These are phyloP conservation scores for Suhomyces canberraensis DNA, from an alignment of 805 yeast genomes.

Conservation along the genomic window DNA sequence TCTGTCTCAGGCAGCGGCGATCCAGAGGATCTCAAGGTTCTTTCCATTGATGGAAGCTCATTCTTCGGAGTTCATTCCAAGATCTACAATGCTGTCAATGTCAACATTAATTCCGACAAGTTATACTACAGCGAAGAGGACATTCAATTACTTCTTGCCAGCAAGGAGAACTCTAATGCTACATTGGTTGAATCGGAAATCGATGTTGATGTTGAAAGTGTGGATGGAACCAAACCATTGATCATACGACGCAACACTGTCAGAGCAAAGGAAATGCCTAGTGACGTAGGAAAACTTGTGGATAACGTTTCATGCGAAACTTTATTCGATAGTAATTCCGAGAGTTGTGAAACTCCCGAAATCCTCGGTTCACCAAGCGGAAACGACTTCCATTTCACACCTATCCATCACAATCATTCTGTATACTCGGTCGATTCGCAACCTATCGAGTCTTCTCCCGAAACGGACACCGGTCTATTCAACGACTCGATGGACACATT, in stretches of 20 bases:
- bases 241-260: slow-evolving; percentile 5
- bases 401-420: slow-evolving; percentile 6
- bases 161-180: slow-evolving; percentile 11
- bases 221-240: slow-evolving; percentile 13
- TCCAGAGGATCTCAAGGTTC: slow-evolving; percentile 34
- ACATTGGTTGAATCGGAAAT: slow-evolving; percentile 16
- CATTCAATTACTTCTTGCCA: slow-evolving; percentile 18
- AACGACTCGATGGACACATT: slow-evolving; percentile 25
- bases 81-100: slow-evolving; percentile 30
- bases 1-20: slow-evolving; percentile 21
- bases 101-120: slow-evolving; percentile 19
- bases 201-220: slow-evolving; percentile 13
- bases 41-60: slow-evolving; percentile 53
- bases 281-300: slow-evolving; percentile 3
- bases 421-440: slow-evolving; percentile 14
- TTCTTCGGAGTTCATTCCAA: slow-evolving; percentile 55
- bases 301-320: slow-evolving; percentile 3
- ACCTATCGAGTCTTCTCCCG: slow-evolving; percentile 9
- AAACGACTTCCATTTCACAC: slow-evolving; percentile 6
- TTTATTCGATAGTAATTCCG: background rate
- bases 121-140: slow-evolving; percentile 31
- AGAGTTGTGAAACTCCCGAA: background rate
- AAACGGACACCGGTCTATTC: slow-evolving; percentile 11
- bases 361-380: background rate
- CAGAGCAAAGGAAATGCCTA: slow-evolving; percentile 16